Conservation (phyloP, 169 alveolate genomes). For the Plasmodium cynomolgi region DNA sequence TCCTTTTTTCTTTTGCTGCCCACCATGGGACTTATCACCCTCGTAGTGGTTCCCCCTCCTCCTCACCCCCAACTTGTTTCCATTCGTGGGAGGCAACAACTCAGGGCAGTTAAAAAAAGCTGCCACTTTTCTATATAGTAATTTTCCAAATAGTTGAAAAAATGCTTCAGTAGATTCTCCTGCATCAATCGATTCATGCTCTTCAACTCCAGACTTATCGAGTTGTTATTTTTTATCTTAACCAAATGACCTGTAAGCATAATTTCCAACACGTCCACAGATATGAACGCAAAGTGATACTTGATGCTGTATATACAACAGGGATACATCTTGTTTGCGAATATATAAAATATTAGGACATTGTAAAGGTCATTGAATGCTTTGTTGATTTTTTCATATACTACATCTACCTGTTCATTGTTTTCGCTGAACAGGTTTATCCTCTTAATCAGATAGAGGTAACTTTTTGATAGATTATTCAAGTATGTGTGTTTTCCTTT, state of each 20-base stretch:
- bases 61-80: not conserved
- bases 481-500: slow-evolving; percentile 42
- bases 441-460: slow-evolving; percentile 61
- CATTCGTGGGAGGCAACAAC: not conserved
- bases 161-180: slow-evolving; percentile 47
- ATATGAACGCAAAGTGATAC: slow-evolving; percentile 20
- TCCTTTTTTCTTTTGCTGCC: not conserved
- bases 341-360: slow-evolving; percentile 46
- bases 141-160: slow-evolving; percentile 71
- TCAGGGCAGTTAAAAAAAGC: not conserved
- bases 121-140: slow-evolving; percentile 62
- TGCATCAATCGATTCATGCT: slow-evolving; percentile 49
- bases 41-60: not conserved
- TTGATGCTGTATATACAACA: slow-evolving; percentile 58
- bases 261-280: slow-evolving; percentile 58
- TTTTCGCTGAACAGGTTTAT: slow-evolving; percentile 61
- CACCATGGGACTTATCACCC: not conserved
- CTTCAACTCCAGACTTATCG: slow-evolving; percentile 20
- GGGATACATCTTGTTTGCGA: slow-evolving; percentile 40
- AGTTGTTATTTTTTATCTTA: slow-evolving; percentile 65
- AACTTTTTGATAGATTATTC: slow-evolving; percentile 62
- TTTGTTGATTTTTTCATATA: slow-evolving; percentile 60
- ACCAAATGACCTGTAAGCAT: slow-evolving; percentile 73
- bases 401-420: slow-evolving; percentile 49
- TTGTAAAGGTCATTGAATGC: slow-evolving; percentile 51